Percentiles rank a stretch among this genome's conserved stretches.
phyloP scores from a whole-genome alignment of 768 basidiomycete genomes.

The Amanita muscaria region DNA sequence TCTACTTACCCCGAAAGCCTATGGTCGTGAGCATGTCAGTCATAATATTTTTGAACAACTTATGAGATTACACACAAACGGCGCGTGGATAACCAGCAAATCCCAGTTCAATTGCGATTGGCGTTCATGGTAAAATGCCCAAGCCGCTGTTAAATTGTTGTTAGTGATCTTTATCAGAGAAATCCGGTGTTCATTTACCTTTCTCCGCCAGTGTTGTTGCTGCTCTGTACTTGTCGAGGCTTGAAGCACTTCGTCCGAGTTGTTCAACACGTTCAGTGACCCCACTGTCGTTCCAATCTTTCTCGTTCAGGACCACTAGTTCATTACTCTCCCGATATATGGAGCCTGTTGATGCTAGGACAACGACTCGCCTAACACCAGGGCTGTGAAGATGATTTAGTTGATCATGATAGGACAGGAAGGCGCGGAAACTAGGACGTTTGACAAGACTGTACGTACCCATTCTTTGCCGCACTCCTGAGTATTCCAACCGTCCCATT shows the following conservation, averaged over 20 bases:
- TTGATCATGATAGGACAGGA: too few relatives aligned
- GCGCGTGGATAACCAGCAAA: conserved; percentile 45
- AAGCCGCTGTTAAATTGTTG: conserved; percentile 24
- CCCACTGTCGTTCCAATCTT: conserved; percentile 56
- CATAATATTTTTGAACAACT: too few relatives aligned
- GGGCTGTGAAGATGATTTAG: conserved; percentile 12
- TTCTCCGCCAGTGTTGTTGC: conserved; percentile 63
- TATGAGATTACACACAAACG: conserved; percentile 32
- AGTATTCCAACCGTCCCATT: conserved; percentile 60
- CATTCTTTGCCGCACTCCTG: conserved; percentile 45
- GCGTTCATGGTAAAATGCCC: conserved; percentile 35
- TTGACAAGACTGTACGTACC: conserved; percentile 22
- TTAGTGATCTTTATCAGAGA: not conserved
- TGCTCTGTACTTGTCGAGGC: conserved; percentile 40
- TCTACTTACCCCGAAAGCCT: conserved; percentile 21
- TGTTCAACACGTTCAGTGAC: conserved; percentile 37
- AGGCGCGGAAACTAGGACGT: not conserved
- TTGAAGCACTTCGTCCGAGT: conserved; percentile 35
- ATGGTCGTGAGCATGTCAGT: not conserved
- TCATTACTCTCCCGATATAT: conserved; percentile 22
- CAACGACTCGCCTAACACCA: conserved; percentile 55
- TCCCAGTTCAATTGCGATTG: conserved; percentile 40
- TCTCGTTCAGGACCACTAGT: conserved; percentile 32
- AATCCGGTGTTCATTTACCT: conserved; percentile 24
- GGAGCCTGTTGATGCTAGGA: conserved; percentile 56